Evolutionary conservation across 2,329 filamentous ascomycete genomes (phyloP), one percentile per base, ranked within the genome.

Genomic region (Colletotrichum sp.): DNA sequence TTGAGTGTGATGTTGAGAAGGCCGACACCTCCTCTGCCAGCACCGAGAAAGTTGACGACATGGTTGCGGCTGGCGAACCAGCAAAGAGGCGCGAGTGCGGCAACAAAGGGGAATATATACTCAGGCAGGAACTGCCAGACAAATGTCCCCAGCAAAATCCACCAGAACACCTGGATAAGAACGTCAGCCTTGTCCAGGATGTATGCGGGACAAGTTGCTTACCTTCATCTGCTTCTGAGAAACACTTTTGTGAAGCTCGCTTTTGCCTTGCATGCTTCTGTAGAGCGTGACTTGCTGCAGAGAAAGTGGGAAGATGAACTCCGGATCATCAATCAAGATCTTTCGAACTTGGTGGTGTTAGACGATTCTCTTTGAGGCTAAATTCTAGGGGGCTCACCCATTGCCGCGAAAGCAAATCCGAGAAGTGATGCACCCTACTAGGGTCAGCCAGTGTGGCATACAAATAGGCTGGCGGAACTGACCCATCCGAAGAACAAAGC

Each of bases 51-150:
- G 77, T 92, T 92, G 74, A 89, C 90, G 1, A 87, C 84, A 3
- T 85, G 80, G 76, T 91, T 92, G 18, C 84, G 84, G 2, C 90
- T 90, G 4, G 90, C 90, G 4, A 92, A 89, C 90, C 90, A 92
- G 81, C 90, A 92, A 7, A 92, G 84, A 65, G 92, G 91, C 4
- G 90, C 89, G 9, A 92, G 83, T 0, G 90, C 91, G 9, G 87
- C 88, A 2, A 90, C 83, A 78, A 92, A 88, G 0, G 90, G 90
- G 70, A 92, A 92, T 2, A 88, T 85, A 66, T 86, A 92, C 78
- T 92, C 90, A 1, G 90, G 90, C 0, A 92, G 80, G 73, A 92
- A 92, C 72, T 92, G 90, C 90, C 90, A 92, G 1, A 90, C 76
- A 0, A 87, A 89, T 59, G 91, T 84, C 4, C 84, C 90, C 0